Evolutionary conservation across 2,329 filamentous ascomycete genomes (phyloP).

Genomic region (Colletotrichum simmondsii): DNA sequence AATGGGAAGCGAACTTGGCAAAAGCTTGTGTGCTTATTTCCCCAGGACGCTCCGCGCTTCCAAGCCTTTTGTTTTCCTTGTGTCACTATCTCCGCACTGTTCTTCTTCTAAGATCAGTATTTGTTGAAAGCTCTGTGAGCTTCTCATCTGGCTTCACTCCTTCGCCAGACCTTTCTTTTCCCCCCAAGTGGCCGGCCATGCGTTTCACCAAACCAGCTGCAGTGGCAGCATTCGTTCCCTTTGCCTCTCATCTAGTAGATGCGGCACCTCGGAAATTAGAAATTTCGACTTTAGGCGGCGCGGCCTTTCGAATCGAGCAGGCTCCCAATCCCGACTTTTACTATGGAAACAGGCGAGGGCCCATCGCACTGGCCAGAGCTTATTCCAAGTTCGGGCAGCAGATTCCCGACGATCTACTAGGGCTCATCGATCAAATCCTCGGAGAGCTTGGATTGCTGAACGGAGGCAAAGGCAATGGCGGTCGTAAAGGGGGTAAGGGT

Average conservation of each 20-base stretch:
- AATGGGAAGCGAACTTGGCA: conserved; percentile 29
- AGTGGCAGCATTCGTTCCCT: conserved; percentile 42
- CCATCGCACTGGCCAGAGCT: conserved; percentile 50
- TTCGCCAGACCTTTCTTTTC: conserved; percentile 26
- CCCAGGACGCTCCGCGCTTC: conserved; percentile 7
- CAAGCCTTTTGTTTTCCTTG: background rate
- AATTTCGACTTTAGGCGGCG: conserved; percentile 50
- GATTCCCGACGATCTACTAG: conserved; percentile 47
- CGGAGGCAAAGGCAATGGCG: conserved; percentile 3
- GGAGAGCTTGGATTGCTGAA: conserved; percentile 44
- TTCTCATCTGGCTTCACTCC: conserved; percentile 34
- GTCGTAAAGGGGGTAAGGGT: background rate
- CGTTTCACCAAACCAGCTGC: conserved; percentile 46
- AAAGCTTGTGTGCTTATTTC: conserved; percentile 34
- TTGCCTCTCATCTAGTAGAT: conserved; percentile 37
- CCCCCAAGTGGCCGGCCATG: conserved; percentile 42
- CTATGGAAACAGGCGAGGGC: conserved; percentile 45
- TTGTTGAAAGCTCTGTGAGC: conserved; percentile 28
- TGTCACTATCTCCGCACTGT: background rate
- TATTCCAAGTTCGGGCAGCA: conserved; percentile 51
- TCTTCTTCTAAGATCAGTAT: background rate
- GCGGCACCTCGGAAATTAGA: conserved; percentile 43
- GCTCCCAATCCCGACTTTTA: conserved; percentile 50
- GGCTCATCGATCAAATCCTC: conserved; percentile 46
- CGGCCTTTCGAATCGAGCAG: conserved; percentile 51